These are phyloP conservation scores for Septoria petroselini DNA, from an alignment of 2,329 filamentous ascomycete genomes.

Conservation along the genomic window DNA sequence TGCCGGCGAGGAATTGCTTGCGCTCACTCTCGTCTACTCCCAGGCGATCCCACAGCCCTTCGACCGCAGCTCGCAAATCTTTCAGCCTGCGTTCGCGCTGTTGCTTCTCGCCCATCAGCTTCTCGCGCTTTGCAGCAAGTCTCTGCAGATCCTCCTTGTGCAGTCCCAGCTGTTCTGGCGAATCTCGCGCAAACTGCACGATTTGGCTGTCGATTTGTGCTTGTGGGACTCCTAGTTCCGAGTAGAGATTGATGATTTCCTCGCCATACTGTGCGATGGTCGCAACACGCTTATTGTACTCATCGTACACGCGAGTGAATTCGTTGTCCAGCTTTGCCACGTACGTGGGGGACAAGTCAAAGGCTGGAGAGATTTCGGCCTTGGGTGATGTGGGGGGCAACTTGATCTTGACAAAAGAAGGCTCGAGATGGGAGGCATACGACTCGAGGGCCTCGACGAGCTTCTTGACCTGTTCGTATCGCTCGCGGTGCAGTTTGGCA, in stretches of 20 bases:
- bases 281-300: slow-evolving; percentile 80
- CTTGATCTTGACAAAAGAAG: slow-evolving; percentile 78
- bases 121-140: slow-evolving; percentile 72
- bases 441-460: slow-evolving; percentile 90
- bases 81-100: slow-evolving; percentile 72
- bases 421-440: slow-evolving; percentile 92
- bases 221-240: slow-evolving; percentile 89
- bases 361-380: slow-evolving; percentile 72
- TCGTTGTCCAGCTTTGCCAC: slow-evolving; percentile 82
- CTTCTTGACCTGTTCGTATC: slow-evolving; percentile 94
- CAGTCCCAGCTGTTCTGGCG: slow-evolving; percentile 89
- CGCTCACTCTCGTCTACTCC: slow-evolving; percentile 78
- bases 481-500: slow-evolving; percentile 78
- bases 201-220: slow-evolving; percentile 85
- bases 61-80: slow-evolving; percentile 74
- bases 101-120: slow-evolving; percentile 83
- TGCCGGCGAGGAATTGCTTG: slow-evolving; percentile 78
- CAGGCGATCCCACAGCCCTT: slow-evolving; percentile 83
- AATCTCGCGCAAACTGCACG: slow-evolving; percentile 82
- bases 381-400: slow-evolving; percentile 79
- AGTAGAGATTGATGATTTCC: slow-evolving; percentile 91
- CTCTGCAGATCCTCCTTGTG: slow-evolving; percentile 80
- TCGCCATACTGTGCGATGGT: slow-evolving; percentile 73
- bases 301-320: slow-evolving; percentile 92
- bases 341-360: slow-evolving; percentile 89